These are phyloP conservation scores for Xylaria longipes DNA, from an alignment of 495 filamentous ascomycete genomes.

Conservation along the genomic window DNA sequence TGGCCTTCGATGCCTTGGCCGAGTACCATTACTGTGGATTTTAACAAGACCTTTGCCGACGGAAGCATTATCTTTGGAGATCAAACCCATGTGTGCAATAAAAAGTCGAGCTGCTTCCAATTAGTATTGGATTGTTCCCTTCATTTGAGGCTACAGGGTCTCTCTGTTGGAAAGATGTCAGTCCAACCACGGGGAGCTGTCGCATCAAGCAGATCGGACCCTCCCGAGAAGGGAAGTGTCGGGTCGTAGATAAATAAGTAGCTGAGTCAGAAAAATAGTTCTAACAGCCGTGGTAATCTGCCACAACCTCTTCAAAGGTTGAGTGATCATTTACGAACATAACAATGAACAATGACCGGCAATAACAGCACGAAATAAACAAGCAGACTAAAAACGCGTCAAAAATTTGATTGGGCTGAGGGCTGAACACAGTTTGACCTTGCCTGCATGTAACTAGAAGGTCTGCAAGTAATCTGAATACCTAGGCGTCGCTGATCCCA, in stretches of 20 bases:
- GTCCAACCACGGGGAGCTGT: not conserved
- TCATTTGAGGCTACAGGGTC: not conserved
- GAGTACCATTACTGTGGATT: not conserved
- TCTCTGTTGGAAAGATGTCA: not conserved
- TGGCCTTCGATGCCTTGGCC: not conserved
- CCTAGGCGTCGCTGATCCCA: constrained; percentile 9
- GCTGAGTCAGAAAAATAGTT: not conserved
- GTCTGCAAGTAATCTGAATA: constrained; percentile 18
- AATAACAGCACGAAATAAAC: not conserved
- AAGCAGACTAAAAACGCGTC: not conserved
- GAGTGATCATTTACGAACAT: not conserved
- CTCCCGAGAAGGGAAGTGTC: not conserved
- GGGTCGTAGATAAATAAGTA: not conserved
- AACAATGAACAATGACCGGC: not conserved
- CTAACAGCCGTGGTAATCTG: not conserved
- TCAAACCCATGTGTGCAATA: not conserved
- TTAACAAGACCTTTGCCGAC: not conserved
- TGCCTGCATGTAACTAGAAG: not conserved
- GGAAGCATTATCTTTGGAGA: not conserved
- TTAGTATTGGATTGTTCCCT: not conserved
- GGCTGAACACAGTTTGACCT: constrained; percentile 7
- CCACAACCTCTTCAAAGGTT: not conserved
- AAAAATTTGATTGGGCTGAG: not conserved
- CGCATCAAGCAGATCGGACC: not conserved
- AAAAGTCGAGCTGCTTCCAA: not conserved